A percentile compares a stretch with the other conserved stretches of the same genome.
These are phyloP conservation scores for Symbiodinium natans DNA, from an alignment of 73 alveolate species.

Conservation along the genomic window DNA sequence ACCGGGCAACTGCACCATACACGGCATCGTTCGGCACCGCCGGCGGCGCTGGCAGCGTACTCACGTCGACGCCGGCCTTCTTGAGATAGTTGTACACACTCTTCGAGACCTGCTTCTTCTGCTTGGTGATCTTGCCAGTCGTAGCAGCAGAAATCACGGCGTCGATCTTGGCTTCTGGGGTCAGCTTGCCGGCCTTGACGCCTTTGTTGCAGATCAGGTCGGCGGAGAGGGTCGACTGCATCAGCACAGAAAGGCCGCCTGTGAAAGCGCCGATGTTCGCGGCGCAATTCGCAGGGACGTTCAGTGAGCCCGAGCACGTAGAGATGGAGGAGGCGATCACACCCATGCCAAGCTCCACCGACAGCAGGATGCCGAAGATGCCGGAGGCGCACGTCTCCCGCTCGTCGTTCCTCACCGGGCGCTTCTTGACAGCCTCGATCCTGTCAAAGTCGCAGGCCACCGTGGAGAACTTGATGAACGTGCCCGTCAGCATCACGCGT, in stretches of 20 bases:
- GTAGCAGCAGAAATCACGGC: too few species aligned
- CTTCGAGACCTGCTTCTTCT: too few species aligned
- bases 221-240: neutral
- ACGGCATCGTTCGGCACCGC: neutral
- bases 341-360: too few species aligned
- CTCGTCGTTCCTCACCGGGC: too few species aligned
- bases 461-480: too few species aligned
- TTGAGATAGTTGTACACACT: neutral
- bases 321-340: too few species aligned
- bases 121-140: too few species aligned
- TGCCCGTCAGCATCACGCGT: too few species aligned
- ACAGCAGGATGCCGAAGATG: too few species aligned
- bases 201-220: neutral
- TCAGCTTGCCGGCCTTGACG: neutral
- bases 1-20: neutral
- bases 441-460: too few species aligned
- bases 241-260: neutral
- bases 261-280: conserved; percentile 15
- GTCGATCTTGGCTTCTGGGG: neutral
- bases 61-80: neutral
- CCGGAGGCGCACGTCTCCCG: too few species aligned
- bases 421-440: too few species aligned
- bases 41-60: neutral
- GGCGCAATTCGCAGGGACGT: neutral
- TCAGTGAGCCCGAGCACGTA: neutral